phyloP scores from a whole-genome alignment of 2,329 filamentous ascomycete species.

The Claviceps sp. region DNA sequence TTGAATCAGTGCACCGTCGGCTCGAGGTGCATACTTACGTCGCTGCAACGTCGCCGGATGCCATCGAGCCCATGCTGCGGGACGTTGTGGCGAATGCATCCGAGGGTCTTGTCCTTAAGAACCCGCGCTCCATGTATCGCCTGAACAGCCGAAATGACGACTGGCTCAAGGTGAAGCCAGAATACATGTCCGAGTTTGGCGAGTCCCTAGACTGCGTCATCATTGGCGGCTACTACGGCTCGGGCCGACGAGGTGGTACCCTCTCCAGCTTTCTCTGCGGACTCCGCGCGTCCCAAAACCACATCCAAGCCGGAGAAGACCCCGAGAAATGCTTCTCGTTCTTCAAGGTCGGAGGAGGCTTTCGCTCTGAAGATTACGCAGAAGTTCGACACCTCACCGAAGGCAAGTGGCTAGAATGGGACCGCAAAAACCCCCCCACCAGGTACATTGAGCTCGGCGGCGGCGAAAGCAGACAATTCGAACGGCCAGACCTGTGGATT shows the following conservation, averaged over 20 bases:
- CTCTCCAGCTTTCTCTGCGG: slow-evolving; percentile 87
- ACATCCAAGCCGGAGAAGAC: slow-evolving; percentile 43
- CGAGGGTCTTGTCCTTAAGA: slow-evolving; percentile 88
- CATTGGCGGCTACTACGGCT: slow-evolving; percentile 86
- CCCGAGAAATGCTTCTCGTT: slow-evolving; percentile 82
- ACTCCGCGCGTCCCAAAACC: slow-evolving; percentile 58
- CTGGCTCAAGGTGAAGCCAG: slow-evolving; percentile 98
- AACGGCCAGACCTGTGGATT: slow-evolving; percentile 88
- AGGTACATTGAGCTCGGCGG: slow-evolving; percentile 73
- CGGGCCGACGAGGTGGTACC: slow-evolving; percentile 67
- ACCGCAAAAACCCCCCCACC: slow-evolving; percentile 59
- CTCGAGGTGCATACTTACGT: slow-evolving; percentile 71
- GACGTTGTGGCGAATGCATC: slow-evolving; percentile 76
- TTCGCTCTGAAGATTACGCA: slow-evolving; percentile 72
- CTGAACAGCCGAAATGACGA: slow-evolving; percentile 86
- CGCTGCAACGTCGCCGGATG: slow-evolving; percentile 50
- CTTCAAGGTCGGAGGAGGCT: slow-evolving; percentile 94
- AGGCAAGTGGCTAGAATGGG: slow-evolving; percentile 84
- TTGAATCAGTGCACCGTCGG: slow-evolving; percentile 57
- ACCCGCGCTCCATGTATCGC: slow-evolving; percentile 72
- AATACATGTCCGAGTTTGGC: slow-evolving; percentile 95
- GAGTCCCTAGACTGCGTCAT: slow-evolving; percentile 84
- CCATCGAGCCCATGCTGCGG: slow-evolving; percentile 68
- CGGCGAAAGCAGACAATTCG: slow-evolving; percentile 53
- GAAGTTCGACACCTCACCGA: slow-evolving; percentile 73